phyloP scores from a whole-genome alignment of 768 basidiomycete genomes.

The Nevesoporus exiguus region DNA sequence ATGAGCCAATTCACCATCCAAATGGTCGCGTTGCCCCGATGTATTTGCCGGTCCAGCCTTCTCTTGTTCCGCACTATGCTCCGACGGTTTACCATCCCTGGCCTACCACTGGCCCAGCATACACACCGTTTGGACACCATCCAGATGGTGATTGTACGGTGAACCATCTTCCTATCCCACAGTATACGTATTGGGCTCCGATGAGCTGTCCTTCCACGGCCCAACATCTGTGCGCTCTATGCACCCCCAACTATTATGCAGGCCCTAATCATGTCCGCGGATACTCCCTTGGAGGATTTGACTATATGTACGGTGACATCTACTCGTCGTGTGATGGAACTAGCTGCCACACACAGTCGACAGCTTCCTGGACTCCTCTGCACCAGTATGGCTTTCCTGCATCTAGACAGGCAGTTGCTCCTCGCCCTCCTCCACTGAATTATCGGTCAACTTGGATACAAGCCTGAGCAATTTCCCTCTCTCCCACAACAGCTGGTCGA shows the following conservation, averaged over 20 bases:
- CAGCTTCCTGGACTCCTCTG: constrained; percentile 43
- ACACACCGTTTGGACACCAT: constrained; percentile 22
- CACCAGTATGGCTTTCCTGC: constrained; percentile 40
- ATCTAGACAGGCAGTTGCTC: constrained; percentile 42
- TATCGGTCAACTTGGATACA: constrained; percentile 51
- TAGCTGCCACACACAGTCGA: constrained; percentile 34
- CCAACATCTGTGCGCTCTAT: constrained; percentile 57
- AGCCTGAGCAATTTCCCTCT: constrained; percentile 33
- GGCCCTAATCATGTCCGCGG: constrained; percentile 52
- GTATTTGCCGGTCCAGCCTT: constrained; percentile 63
- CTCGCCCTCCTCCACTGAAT: constrained; percentile 40
- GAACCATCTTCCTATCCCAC: constrained; percentile 13
- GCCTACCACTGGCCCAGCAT: constrained; percentile 12
- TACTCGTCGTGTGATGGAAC: constrained; percentile 43
- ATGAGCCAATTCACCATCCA: constrained; percentile 65
- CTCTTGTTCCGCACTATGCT: constrained; percentile 37
- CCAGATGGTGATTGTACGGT: constrained; percentile 14
- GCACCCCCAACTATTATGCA: constrained; percentile 47
- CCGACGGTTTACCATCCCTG: constrained; percentile 32
- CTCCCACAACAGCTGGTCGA: constrained; percentile 8
- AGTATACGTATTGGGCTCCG: constrained; percentile 23
- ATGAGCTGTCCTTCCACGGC: constrained; percentile 36
- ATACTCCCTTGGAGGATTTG: constrained; percentile 57
- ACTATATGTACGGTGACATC: constrained; percentile 48
- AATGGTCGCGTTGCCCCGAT: constrained; percentile 49